Percentiles rank a stretch among this genome's conserved stretches.
These are phyloP conservation scores for Colletotrichum sp. DNA, from an alignment of 2,329 filamentous ascomycete genomes.

Conservation along the genomic window DNA sequence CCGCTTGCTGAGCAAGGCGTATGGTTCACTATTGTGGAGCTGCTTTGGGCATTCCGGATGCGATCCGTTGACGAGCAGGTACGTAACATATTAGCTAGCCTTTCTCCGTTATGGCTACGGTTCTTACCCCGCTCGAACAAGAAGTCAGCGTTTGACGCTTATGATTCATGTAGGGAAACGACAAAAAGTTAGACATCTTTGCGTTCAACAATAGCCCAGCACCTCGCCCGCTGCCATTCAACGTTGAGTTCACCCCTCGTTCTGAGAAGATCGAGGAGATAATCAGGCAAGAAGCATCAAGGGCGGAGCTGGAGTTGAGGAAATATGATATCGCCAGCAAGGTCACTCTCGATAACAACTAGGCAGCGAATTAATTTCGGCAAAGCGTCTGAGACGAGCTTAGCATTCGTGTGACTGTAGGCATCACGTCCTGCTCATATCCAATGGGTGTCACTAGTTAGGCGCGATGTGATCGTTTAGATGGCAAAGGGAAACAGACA, in stretches of 20 bases:
- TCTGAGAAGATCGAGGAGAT: not conserved
- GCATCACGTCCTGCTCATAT: not conserved
- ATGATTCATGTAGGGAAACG: not conserved
- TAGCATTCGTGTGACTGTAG: not conserved
- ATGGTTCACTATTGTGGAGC: not conserved
- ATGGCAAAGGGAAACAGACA: not conserved
- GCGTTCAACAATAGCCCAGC: not conserved
- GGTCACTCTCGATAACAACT: not conserved
- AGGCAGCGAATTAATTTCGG: not conserved
- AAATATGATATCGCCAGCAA: not conserved
- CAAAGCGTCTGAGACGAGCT: not conserved
- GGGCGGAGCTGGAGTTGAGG: not conserved
- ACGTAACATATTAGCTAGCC: not conserved
- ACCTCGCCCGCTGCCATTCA: not conserved
- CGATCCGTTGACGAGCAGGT: not conserved
- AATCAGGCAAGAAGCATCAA: not conserved
- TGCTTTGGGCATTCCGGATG: not conserved
- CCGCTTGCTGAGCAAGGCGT: not conserved
- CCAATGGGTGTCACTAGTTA: accelerated
- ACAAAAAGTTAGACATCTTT: not conserved
- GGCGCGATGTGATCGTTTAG: not conserved
- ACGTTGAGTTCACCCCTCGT: not conserved
- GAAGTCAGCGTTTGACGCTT: not conserved
- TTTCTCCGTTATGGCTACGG: not conserved
- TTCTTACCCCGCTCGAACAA: not conserved